Base-by-base conservation (phyloP, 1,284 basidiomycete genomes). In the Ustilago loliicola region DNA sequence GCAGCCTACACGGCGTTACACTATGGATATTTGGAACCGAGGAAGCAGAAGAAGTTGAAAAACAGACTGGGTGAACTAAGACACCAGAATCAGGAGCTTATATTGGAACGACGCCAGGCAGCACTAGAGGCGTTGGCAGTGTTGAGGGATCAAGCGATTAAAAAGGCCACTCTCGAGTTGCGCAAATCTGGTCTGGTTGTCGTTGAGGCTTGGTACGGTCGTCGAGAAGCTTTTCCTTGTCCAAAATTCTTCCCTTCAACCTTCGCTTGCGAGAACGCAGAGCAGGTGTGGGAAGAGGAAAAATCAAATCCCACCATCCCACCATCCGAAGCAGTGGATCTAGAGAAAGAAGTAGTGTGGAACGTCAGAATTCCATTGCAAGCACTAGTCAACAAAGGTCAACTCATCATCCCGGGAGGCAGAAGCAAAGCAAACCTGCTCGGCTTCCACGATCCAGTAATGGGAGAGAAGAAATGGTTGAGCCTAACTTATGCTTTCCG, bases 351-450 rank as follows among this genome's bases (percentile, higher is more conserved):
- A 32, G 88, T 92, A 29, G 87, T 89, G 52, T 89, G 94, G 75
- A 91, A 95, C 86, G 93, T 95, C 42, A 92, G 91, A 21, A 88
- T 93, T 34, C 90, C 95, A 3, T 83, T 96, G 30, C 94, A 96
- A 88, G 91, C 93, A 27, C 88, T 96, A 19, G 93, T 96, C 52
- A 89, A 90, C 75, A 90, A 92, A 75, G 92, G 92, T 54, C 93
- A 94, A 84, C 85, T 97, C 55, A 90, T 91, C 83, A 92, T 97
- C 72, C 91, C 94, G 19, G 91, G 91, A 56, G 91, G 91, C 54
- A 88, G 92, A 76, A 86, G 87, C 19, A 91, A 90, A 91, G 87
- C 90, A 63, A 89, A 90, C 42, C 88, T 94, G 67, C 90, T 92
- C 82, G 93, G 92, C 27, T 93, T 94, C 88, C 90, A 89, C 81